Evolutionary conservation across 2,329 filamentous ascomycete genomes (phyloP).

Genomic region (Cladorrhinum sp.): DNA sequence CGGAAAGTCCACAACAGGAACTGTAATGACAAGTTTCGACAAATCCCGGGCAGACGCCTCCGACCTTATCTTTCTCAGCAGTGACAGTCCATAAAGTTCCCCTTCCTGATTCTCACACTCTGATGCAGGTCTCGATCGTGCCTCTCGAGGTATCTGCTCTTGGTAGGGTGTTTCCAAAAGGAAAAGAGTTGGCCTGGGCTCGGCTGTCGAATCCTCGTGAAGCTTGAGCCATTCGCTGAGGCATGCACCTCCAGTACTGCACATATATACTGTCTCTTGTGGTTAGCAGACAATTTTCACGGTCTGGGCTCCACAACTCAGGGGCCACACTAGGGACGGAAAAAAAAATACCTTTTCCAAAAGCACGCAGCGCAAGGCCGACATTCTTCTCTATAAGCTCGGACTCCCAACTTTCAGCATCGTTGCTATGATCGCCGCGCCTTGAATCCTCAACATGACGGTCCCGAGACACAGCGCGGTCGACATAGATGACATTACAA

Average conservation of each 20-base stretch:
- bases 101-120: constrained; percentile 38
- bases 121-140: constrained; percentile 42
- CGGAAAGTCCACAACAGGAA: constrained; percentile 50
- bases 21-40: constrained; percentile 54
- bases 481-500: constrained; percentile 60
- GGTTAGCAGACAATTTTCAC: constrained; percentile 9
- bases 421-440: constrained; percentile 19
- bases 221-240: constrained; percentile 52
- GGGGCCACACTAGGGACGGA: neutral
- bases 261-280: constrained; percentile 48
- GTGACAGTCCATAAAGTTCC: constrained; percentile 53
- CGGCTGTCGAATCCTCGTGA: constrained; percentile 50
- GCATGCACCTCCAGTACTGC: constrained; percentile 51
- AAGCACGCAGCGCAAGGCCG: constrained; percentile 49
- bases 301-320: neutral
- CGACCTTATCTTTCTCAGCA: constrained; percentile 56
- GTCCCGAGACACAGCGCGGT: constrained; percentile 50
- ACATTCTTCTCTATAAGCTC: constrained; percentile 46
- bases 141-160: constrained; percentile 39
- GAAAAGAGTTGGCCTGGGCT: constrained; percentile 55
- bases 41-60: constrained; percentile 56
- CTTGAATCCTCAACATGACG: constrained; percentile 30
- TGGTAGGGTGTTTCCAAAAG: constrained; percentile 55
- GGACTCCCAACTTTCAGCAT: constrained; percentile 32
- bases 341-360: constrained; percentile 49